Evolutionary conservation across 306 rosid genomes (phyloP).

Genomic region (Lotus japonicus): DNA sequence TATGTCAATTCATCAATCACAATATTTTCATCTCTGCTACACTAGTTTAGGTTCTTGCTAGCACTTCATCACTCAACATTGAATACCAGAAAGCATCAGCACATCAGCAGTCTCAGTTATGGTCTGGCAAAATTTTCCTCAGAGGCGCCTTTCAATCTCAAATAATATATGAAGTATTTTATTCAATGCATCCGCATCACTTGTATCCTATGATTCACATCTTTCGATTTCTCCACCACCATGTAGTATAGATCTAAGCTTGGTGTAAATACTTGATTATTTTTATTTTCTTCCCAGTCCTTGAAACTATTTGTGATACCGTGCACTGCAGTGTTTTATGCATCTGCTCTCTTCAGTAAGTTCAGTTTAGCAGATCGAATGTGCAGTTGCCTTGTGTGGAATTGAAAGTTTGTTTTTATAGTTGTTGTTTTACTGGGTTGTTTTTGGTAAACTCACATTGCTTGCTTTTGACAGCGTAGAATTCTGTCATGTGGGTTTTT

Average conservation of each 20-base stretch:
- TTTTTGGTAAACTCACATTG: neutral
- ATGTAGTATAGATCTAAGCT: neutral
- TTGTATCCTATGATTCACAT: neutral
- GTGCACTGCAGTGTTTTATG: neutral
- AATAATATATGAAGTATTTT: neutral
- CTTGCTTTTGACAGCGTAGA: neutral
- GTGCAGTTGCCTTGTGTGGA: neutral
- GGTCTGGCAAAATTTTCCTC: neutral
- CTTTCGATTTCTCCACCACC: neutral
- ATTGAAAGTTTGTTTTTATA: neutral
- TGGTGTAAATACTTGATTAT: neutral
- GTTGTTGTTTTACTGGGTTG: neutral
- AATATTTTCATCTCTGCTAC: neutral
- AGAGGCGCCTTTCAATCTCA: neutral
- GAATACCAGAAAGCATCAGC: neutral
- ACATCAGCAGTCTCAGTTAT: neutral
- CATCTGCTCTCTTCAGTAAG: neutral
- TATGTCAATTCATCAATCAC: neutral
- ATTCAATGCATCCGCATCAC: neutral
- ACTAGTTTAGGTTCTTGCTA: neutral
- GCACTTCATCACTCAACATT: neutral
- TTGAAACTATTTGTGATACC: neutral
- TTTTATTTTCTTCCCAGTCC: neutral
- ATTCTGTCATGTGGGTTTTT: neutral
- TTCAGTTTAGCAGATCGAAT: neutral